phyloP scores from a whole-genome alignment of 805 yeast species.

The Metschnikowia hibisci region DNA sequence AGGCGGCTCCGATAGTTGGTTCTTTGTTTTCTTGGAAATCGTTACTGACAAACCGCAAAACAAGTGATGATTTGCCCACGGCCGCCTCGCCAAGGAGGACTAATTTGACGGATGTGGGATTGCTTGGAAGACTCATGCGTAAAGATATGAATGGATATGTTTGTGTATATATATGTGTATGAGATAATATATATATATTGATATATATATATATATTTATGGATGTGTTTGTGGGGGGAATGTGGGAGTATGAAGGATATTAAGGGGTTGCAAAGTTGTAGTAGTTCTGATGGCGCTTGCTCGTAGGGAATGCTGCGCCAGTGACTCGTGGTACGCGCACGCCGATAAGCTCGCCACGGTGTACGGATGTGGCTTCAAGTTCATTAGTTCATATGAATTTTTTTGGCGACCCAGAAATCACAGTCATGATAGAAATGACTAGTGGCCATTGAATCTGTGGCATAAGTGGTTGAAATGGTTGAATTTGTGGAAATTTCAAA shows the following conservation, averaged over 20 bases:
- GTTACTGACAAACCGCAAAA: conserved; percentile 67
- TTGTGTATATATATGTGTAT: too few relatives aligned
- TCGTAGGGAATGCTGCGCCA: conserved; percentile 1
- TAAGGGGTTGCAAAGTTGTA: background rate
- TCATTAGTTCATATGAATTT: background rate
- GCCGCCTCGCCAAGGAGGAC: conserved; percentile 80
- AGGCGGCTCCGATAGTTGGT: conserved; percentile 85
- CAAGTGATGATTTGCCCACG: conserved; percentile 72
- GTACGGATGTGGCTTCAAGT: background rate
- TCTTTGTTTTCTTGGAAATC: conserved; percentile 70
- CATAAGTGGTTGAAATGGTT: conserved; percentile 48
- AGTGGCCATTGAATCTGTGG: conserved; percentile 46
- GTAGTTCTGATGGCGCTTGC: conserved; percentile 4
- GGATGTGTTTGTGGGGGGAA: too few relatives aligned
- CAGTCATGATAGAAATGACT: conserved; percentile 59
- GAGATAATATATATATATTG: too few relatives aligned
- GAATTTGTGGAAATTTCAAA: conserved; percentile 47
- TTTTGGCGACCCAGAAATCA: conserved; percentile 56
- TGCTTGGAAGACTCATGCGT: conserved; percentile 14
- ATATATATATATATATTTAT: too few relatives aligned
- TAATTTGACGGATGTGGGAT: conserved; percentile 44
- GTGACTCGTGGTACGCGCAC: conserved; percentile 5
- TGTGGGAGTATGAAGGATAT: too few relatives aligned
- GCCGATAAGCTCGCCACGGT: conserved; percentile 5
- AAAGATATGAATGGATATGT: too few relatives aligned